Evolutionary conservation across 179 eudicot genomes (phyloP).

Genomic region (Gypsophila paniculata): DNA sequence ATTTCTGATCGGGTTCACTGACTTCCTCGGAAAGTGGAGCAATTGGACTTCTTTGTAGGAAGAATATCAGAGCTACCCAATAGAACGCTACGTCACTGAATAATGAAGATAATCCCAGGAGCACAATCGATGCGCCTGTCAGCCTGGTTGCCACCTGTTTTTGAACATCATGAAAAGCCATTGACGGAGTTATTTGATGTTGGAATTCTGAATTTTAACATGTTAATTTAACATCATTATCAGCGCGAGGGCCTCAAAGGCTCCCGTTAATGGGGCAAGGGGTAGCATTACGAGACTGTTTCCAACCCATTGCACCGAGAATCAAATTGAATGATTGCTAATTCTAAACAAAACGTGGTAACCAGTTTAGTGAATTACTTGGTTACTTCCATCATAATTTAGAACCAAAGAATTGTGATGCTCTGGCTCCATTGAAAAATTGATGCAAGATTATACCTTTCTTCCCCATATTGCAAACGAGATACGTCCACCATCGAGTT

Average conservation of each 20-base stretch:
- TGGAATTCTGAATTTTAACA: neutral
- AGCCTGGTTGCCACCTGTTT: constrained; percentile 71
- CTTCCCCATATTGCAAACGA: constrained; percentile 93
- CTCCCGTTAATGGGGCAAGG: too few species aligned
- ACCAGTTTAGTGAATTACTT: too few species aligned
- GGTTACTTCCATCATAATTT: too few species aligned
- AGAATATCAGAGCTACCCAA: constrained; percentile 84
- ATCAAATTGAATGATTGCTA: too few species aligned
- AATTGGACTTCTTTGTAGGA: constrained; percentile 86
- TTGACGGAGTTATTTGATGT: neutral
- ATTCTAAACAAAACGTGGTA: too few species aligned
- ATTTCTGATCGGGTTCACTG: constrained; percentile 65
- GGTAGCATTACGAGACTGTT: too few species aligned
- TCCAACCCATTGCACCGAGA: too few species aligned
- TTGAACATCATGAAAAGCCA: constrained; percentile 8
- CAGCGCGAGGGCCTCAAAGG: too few species aligned
- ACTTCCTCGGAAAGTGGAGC: constrained; percentile 89
- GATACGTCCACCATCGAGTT: constrained; percentile 95
- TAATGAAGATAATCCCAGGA: constrained; percentile 78
- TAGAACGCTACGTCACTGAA: constrained; percentile 91
- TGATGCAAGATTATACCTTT: constrained; percentile 45
- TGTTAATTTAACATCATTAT: neutral
- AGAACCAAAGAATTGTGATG: too few species aligned
- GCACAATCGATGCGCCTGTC: constrained; percentile 60
- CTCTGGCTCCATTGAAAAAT: too few species aligned